Percentiles rank a stretch among this genome's conserved stretches.
Evolutionary conservation across 352 stramenopile genomes (phyloP).

Genomic region (Phytophthora fragariaefolia): DNA sequence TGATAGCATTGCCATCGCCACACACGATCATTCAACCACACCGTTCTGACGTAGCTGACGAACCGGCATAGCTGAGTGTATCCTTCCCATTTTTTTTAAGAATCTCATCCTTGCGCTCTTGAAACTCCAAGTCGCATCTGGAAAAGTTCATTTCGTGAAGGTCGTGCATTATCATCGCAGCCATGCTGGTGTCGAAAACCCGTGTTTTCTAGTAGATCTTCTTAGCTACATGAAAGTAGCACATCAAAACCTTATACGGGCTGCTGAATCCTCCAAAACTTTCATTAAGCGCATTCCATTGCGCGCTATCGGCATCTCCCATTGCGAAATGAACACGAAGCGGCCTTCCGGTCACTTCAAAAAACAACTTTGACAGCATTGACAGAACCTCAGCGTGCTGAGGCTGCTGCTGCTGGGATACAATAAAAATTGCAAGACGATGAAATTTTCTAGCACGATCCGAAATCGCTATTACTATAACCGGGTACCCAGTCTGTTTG

Average conservation of each 20-base stretch:
- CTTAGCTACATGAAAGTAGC: conserved; percentile 37
- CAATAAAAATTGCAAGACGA: conserved; percentile 23
- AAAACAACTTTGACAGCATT: not conserved
- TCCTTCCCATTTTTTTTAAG: no score
- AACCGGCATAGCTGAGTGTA: no score
- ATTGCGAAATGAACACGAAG: conserved; percentile 10
- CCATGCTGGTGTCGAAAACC: not conserved
- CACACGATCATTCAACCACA: no score
- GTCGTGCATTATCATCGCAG: conserved; percentile 11
- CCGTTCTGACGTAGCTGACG: no score
- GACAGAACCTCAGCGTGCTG: conserved; percentile 2
- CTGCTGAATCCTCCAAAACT: no score
- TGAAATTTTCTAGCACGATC: conserved; percentile 19
- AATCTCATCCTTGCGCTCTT: no score
- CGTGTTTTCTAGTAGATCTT: conserved; percentile 32
- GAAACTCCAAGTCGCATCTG: no score
- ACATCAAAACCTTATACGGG: conserved; percentile 26
- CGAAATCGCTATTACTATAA: conserved; percentile 22
- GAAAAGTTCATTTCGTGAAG: no score
- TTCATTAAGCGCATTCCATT: conserved; percentile 24
- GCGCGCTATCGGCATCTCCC: conserved; percentile 17
- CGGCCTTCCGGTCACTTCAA: not conserved
- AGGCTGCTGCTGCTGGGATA: not conserved
- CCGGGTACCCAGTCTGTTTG: conserved; percentile 14
- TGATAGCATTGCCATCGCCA: no score